Evolutionary conservation across 306 rosid species (phyloP).

Genomic region (Myrica gale): DNA sequence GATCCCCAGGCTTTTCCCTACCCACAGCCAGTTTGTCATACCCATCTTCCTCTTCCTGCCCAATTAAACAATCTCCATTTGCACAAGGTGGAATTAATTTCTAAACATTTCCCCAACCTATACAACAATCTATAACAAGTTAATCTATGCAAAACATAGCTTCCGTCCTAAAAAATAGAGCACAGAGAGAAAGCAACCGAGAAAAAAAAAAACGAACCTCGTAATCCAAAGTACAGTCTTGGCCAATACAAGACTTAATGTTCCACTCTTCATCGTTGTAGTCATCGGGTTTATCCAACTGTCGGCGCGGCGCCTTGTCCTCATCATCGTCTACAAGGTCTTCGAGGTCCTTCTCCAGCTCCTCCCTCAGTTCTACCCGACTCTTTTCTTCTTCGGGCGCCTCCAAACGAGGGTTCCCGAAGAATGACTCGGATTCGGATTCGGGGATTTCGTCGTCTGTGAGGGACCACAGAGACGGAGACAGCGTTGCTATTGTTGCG

Average conservation of each 20-base stretch:
- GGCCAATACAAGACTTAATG: conserved; percentile 71
- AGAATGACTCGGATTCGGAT: conserved; percentile 26
- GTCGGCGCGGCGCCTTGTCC: conserved; percentile 19
- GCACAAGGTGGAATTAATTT: not conserved
- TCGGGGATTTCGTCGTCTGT: conserved; percentile 62
- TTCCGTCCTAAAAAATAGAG: not conserved
- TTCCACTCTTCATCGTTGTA: conserved; percentile 83
- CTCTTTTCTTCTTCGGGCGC: not conserved
- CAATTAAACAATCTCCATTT: not conserved
- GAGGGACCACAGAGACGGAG: conserved; percentile 66
- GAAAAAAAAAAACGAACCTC: conserved; percentile 48
- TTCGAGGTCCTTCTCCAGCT: conserved; percentile 49
- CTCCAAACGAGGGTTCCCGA: not conserved
- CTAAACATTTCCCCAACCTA: not conserved
- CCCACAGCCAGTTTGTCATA: conserved; percentile 88
- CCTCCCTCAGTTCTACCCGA: conserved; percentile 16
- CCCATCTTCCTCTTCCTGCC: conserved; percentile 87
- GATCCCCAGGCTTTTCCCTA: conserved; percentile 51
- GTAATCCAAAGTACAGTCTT: conserved; percentile 74
- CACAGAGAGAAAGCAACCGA: not conserved
- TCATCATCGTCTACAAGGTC: conserved; percentile 48
- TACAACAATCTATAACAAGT: not conserved
- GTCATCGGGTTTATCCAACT: conserved; percentile 51
- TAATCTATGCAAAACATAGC: too few relatives aligned
- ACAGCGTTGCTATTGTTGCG: conserved; percentile 7